phyloP scores from a whole-genome alignment of 2,329 filamentous ascomycete genomes.

The Pseudogymnoascus sp. region DNA sequence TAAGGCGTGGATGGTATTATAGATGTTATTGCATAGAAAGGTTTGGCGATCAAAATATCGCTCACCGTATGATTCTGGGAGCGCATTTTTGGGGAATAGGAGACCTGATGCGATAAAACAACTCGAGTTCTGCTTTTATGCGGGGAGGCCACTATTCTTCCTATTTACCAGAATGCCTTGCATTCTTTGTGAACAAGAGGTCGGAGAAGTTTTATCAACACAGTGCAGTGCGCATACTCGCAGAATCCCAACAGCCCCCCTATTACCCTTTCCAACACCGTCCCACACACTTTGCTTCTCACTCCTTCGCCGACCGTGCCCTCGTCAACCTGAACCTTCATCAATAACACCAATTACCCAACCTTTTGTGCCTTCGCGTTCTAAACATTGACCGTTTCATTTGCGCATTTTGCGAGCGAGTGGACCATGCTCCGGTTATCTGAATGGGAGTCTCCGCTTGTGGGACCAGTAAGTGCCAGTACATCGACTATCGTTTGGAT shows the following conservation, averaged over 20 bases:
- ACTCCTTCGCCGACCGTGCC: neutral
- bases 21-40: constrained; percentile 1
- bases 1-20: neutral
- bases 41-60: neutral
- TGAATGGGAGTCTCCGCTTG: neutral
- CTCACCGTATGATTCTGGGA: neutral
- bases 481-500: neutral
- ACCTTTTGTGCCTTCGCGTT: neutral
- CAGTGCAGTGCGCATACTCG: neutral
- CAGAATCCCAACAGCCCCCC: neutral
- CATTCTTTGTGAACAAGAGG: neutral
- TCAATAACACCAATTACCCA: neutral
- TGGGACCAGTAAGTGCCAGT: neutral
- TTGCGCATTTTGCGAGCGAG: neutral
- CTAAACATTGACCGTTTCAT: neutral
- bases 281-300: neutral
- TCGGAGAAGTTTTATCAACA: neutral
- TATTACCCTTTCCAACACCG: neutral
- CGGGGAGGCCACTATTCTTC: neutral
- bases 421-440: neutral
- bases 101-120: neutral
- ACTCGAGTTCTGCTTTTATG: neutral
- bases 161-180: neutral
- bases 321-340: neutral
- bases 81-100: neutral